Base-by-base conservation (phyloP, 2,329 filamentous ascomycete species). In the Diplodia intermedia region DNA sequence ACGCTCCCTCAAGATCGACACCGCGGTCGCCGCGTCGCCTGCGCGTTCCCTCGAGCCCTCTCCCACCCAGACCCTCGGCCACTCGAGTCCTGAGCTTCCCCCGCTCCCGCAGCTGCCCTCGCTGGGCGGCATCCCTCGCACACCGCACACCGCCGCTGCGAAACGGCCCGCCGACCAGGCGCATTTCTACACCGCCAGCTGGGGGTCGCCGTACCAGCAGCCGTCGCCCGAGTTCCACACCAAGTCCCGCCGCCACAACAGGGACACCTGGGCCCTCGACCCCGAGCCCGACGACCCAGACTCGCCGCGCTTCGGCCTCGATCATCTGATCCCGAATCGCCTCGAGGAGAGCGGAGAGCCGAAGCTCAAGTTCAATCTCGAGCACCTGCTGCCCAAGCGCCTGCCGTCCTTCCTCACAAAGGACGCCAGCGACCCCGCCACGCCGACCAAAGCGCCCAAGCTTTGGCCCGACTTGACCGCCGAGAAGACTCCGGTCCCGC, bases 121-220 rank as follows among this genome's bases (percentile, higher is more conserved):
- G 23, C 73, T 79, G 47, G 76, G 74, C 62, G 74, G 73, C 68
- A 52, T 72, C 55, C 76, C 75, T 60, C 74, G 74, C 50, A 79
- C 77, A 8, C 79, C 79, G 12, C 76, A 77, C 50, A 78, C 75
- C 7, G 74, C 74, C 7, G 74, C 73, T 29, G 73, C 73, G 40
- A 74, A 76, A 72, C 75, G 75, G 29, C 72, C 73, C 71, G 80
- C 81, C 54, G 83, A 84, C 70, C 84, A 82, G 69, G 83, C 81
- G 71, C 77, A 83, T 56, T 87, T 86, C 76, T 87, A 87, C 75
- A 95, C 92, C 56, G 90, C 93, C 60, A 94, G 90, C 77, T 97
- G 94, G 93, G 94, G 94, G 68, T 97, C 93, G 66, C 94, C 94
- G 26, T 97, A 97, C 80, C 89, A 91, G 67, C 86, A 85, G 70